A percentile compares a stretch with the other conserved stretches of the same genome.
These are phyloP conservation scores for Fusarium nurragi DNA, from an alignment of 2,329 filamentous ascomycete genomes.

Conservation along the genomic window DNA sequence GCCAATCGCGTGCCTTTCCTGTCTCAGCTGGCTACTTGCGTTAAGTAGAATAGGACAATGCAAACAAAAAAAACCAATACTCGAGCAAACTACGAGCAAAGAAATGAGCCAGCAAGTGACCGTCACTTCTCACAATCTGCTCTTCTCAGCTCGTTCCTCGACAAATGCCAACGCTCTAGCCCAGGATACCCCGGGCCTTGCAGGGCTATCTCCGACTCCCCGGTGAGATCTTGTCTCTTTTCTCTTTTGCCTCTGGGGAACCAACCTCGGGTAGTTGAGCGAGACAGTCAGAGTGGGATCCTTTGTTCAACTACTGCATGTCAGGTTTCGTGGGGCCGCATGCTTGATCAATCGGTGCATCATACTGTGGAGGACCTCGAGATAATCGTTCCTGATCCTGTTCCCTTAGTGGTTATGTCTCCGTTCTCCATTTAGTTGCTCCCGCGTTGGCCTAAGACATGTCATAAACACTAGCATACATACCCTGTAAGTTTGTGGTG, in stretches of 20 bases:
- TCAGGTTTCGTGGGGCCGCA: neutral
- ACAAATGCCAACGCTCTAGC: neutral
- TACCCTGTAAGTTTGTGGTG: neutral
- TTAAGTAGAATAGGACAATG: no score
- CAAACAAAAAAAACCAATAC: no score
- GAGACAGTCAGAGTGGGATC: neutral
- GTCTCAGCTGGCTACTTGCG: neutral
- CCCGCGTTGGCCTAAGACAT: slow-evolving; percentile 1
- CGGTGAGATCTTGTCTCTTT: slow-evolving; percentile 9
- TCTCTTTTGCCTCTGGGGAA: neutral
- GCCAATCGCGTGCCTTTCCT: neutral
- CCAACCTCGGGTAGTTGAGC: neutral
- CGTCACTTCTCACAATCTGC: slow-evolving; percentile 12
- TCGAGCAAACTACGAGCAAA: no score
- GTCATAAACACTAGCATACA: slow-evolving; percentile 5
- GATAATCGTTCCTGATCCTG: neutral
- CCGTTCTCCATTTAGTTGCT: no score
- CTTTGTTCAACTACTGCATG: neutral
- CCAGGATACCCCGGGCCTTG: neutral
- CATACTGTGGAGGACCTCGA: neutral
- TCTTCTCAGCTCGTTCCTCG: slow-evolving; percentile 3
- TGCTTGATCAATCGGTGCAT: neutral
- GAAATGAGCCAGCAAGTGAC: neutral
- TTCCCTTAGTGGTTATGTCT: neutral
- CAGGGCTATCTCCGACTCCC: neutral